Base-by-base conservation (phyloP, 2,329 filamentous ascomycete species). In the Ramularia endophylla region DNA sequence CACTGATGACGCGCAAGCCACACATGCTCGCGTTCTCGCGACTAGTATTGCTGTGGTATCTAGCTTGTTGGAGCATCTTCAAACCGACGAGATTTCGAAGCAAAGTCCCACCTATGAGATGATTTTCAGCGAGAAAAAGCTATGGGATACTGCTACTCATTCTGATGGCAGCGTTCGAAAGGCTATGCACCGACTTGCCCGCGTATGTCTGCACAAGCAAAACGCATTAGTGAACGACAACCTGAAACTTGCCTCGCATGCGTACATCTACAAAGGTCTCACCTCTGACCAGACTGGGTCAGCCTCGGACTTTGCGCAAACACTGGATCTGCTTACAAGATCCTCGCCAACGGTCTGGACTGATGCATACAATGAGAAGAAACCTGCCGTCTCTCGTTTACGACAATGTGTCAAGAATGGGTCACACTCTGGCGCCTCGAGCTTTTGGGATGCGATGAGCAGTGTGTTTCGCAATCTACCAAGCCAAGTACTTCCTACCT, bases 1-100 rank as follows among this genome's bases (percentile, higher is more conserved):
- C 44, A 68, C 77, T 7, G 90, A 97, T 52, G 92, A 98, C 60
- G 81, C 87, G 3, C 78, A 88, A 51, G 78, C 84, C 13, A 95
- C 95, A 55, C 92, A 94, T 65, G 78, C 81, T 46, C 77, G 92
- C 34, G 88, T 95, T 3, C 72, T 78, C n/a, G 73, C 75, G 1
- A 77, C 77, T 6, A 77, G 72, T 39, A 63, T 80, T 18, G 61
- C 73, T 18, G 63, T 80, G 12, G 65, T 81, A 15, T 71, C 70
- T 12, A 72, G 73, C 41, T 62, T 83, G 19, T 53, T 83, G 46
- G 53, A 62, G 5, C 64, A 64, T 41, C 54, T 72, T 15, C 46
- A 61, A 11, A 29, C 55, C 0, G 64, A 67, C 25, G 82, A 86
- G 27, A 63, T 83, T 3, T 67, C 73, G 9, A 83, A 81, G 54